phyloP scores from a whole-genome alignment of 1,284 basidiomycete species.

The Papiliotrema laurentii region DNA sequence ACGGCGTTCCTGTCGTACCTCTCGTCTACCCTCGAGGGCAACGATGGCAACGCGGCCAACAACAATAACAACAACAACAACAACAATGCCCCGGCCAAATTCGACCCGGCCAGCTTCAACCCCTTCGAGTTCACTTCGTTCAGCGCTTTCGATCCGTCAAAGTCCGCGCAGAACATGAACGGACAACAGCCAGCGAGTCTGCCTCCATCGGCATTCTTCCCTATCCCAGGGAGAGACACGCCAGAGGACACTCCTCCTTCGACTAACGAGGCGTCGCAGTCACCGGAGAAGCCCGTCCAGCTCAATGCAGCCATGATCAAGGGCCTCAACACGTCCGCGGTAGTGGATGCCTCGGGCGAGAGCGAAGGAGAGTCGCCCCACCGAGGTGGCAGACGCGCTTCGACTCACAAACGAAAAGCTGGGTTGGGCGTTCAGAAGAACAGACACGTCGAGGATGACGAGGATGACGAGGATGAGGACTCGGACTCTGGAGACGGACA shows the following conservation, averaged over 20 bases:
- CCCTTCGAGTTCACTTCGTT: neutral
- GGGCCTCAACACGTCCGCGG: neutral
- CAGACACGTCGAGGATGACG: conserved; percentile 29
- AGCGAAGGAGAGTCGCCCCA: conserved; percentile 3
- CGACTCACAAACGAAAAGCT: conserved; percentile 37
- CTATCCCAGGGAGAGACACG: conserved; percentile 32
- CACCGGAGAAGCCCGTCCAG: conserved; percentile 5
- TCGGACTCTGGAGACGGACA: conserved; percentile 30
- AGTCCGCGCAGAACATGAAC: no score
- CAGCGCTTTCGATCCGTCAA: neutral
- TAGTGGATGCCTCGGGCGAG: neutral
- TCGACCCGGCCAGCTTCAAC: neutral
- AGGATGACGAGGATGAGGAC: conserved; percentile 35
- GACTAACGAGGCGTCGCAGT: conserved; percentile 9
- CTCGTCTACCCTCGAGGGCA: conserved; percentile 10
- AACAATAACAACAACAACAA: neutral
- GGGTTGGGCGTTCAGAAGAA: conserved; percentile 8
- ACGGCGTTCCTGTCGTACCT: conserved; percentile 41
- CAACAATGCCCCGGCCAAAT: neutral
- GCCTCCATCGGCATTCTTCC: conserved; percentile 41
- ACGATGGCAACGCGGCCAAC: conserved; percentile 5
- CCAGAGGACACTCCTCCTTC: conserved; percentile 38
- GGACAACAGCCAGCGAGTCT: conserved; percentile 29
- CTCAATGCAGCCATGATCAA: neutral
- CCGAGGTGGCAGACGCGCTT: neutral